Evolutionary conservation across 108 stramenopile species (phyloP), one percentile per base, ranked within the genome.

Genomic region (Skeletonema potamos): DNA sequence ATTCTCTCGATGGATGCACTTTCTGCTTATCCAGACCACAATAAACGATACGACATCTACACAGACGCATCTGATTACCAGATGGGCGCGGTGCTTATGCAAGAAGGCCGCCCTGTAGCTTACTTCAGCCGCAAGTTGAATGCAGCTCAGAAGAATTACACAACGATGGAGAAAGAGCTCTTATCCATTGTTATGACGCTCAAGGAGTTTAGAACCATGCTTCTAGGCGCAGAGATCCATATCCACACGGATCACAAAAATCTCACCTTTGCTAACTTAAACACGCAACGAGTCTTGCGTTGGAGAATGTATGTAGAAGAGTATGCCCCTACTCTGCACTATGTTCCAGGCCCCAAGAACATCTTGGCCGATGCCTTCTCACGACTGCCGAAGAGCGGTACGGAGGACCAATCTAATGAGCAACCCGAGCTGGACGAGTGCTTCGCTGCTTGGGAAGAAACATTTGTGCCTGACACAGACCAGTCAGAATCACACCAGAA

Each of bases 231-330:
- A 13, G 29, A 77, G 55, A 27, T 82, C 11, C 27, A 81, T 57
- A 41, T 82, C 22, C 56, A 82, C 59, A n/a, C 81, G 4, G 70
- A 82, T 59, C 81, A 85, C 54, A 44, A 70, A 30, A 85, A 81
- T 54, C 73, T 74, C 2, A 68, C 64, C 10, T 85, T 61, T 28
- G 43, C 70, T 10, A 61, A 34, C 2, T 46, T 79, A 13, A 64
- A 70, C 6, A 72, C 77, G 13, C 78, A 85, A 72, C 77, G 81
- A 10, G 77, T 85, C 4, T 22, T 77, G 22, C 76, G 77, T 41
- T 83, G 82, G 82, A 32, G 74, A 27, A 68, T 66, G 3, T 55
- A 71, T 20, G 34, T 80, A 7, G 80, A 85, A 66, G 72, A 82
- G 77, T 85, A 39, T 37, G 27, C 58, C 4, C 77, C 81, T 9